Conservation (phyloP, 1,139 yeast genomes). For the Torulaspora globosa region DNA sequence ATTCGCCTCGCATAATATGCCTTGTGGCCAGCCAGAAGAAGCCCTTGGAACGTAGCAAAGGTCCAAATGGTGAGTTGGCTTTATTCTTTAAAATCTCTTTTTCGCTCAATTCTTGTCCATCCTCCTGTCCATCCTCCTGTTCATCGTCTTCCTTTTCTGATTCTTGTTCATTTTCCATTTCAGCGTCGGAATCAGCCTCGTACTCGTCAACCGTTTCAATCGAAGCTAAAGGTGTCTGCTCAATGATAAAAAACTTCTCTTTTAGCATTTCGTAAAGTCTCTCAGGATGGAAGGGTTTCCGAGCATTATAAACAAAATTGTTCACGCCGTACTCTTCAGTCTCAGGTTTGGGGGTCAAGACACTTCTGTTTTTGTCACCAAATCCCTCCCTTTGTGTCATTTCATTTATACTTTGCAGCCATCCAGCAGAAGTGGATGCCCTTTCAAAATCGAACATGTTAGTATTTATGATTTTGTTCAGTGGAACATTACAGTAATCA, state of each 20-base stretch:
- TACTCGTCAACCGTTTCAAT: constrained; percentile 17
- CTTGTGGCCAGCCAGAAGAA: constrained; percentile 48
- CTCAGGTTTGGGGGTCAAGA: constrained; percentile 36
- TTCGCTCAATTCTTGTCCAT: constrained; percentile 27
- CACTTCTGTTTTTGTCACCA: constrained; percentile 31
- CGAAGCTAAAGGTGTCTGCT: constrained; percentile 34
- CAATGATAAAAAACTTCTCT: constrained; percentile 38
- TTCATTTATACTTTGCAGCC: constrained; percentile 45
- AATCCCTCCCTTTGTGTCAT: constrained; percentile 41
- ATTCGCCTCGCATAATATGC: constrained; percentile 43
- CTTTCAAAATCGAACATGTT: constrained; percentile 41
- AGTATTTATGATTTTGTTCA: constrained; percentile 39
- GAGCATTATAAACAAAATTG: constrained; percentile 42
- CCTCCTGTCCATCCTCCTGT: constrained; percentile 26
- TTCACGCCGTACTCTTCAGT: constrained; percentile 45
- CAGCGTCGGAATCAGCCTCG: constrained; percentile 17
- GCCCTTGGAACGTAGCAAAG: constrained; percentile 44
- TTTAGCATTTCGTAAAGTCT: constrained; percentile 39
- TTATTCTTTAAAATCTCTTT: constrained; percentile 37
- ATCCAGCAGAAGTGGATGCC: constrained; percentile 45
- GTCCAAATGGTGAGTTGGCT: constrained; percentile 40
- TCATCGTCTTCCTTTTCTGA: constrained; percentile 21
- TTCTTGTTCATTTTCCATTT: constrained; percentile 21
- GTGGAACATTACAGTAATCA: constrained; percentile 41
- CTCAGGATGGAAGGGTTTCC: constrained; percentile 46